Base-by-base conservation (phyloP, 495 filamentous ascomycete genomes). In the Elasticomyces elasticus region DNA sequence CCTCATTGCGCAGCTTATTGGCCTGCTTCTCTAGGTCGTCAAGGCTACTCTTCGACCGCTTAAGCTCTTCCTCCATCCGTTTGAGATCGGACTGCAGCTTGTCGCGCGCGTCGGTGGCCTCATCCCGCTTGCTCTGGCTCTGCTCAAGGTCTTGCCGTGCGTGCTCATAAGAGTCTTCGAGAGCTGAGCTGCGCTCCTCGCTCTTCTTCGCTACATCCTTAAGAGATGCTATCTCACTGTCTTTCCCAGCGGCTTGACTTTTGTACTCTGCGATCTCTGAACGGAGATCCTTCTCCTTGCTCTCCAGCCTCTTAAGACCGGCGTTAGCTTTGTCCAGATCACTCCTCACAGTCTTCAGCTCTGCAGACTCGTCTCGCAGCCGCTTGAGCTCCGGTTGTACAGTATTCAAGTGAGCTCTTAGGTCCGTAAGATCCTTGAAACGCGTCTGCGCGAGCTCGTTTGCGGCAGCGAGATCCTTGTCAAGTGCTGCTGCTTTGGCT, bases 401-500 rank as follows among this genome's bases (percentile, higher is more conserved):
- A 62, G 90, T 94, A 49, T 91, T 83, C 10, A 95, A 70, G 9
- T 87, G 77, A 31, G 87, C 82, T 27, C 83, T 72, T 41, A 92
- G 69, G 33, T 94, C 86, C 0, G 82, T 85, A 1, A 95, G 69
- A 52, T 95, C 89, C 63, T 90, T 94, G 70, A 88, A 97, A 9
- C 94, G 77, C 25, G 79, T 80, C 43, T 89, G 79, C 0, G 92
- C 89, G 19, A 97, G 72, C 64, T 94, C 81, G 62, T 96, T 77
- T 0, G 89, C 84, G 9, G 89, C 91, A 0, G 82, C 84, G 13
- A 96, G 76, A 66, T 98, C 91, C 2, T 83, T 87, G 56, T 94
- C 82, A 10, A 96, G 66, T 0, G 79, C 78, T 3, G 77, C 74
- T 0, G 82, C 76, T 60, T 81, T 86, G 33, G 76, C 65, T 64